Evolutionary conservation across 1,284 basidiomycete species (phyloP).

Genomic region (Tausonia pullulans): DNA sequence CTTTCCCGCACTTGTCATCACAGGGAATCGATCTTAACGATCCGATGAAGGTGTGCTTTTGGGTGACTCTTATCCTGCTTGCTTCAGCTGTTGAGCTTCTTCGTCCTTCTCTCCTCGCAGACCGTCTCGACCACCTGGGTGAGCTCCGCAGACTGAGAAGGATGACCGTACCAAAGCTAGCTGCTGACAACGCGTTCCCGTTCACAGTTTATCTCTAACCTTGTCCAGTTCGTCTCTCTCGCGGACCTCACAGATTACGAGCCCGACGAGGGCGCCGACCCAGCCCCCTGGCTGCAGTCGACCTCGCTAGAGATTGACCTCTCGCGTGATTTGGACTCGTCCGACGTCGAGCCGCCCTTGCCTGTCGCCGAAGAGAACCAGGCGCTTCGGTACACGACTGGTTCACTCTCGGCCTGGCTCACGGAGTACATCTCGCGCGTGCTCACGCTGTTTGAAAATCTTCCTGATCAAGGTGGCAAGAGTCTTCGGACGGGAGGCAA

Average conservation of each 20-base stretch:
- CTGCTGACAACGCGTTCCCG: too few species aligned
- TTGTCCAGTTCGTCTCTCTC: conserved; percentile 68
- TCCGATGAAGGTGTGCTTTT: conserved; percentile 60
- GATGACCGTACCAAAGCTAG: too few species aligned
- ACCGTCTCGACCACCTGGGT: too few species aligned
- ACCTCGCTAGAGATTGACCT: conserved; percentile 20
- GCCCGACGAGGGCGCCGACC: conserved; percentile 10
- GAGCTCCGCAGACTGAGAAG: too few species aligned
- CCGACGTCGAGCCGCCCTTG: conserved; percentile 44
- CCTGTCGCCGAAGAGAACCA: conserved; percentile 60
- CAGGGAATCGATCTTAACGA: conserved; percentile 59
- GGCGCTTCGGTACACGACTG: conserved; percentile 63
- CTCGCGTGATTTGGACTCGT: conserved; percentile 31
- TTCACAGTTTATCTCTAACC: conserved; percentile 58
- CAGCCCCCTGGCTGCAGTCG: conserved; percentile 2
- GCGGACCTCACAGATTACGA: conserved; percentile 53
- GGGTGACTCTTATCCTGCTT: too few species aligned
- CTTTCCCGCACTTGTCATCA: background rate
- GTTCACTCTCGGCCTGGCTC: conserved; percentile 80
- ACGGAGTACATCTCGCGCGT: conserved; percentile 68
- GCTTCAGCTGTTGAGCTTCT: too few species aligned
- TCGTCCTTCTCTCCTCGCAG: too few species aligned
- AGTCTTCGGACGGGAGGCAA: conserved; percentile 40
- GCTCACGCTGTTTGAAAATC: conserved; percentile 76
- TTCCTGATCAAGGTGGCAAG: conserved; percentile 84